phyloP scores from a whole-genome alignment of 179 eudicot species.

The Carnegiea gigantea region DNA sequence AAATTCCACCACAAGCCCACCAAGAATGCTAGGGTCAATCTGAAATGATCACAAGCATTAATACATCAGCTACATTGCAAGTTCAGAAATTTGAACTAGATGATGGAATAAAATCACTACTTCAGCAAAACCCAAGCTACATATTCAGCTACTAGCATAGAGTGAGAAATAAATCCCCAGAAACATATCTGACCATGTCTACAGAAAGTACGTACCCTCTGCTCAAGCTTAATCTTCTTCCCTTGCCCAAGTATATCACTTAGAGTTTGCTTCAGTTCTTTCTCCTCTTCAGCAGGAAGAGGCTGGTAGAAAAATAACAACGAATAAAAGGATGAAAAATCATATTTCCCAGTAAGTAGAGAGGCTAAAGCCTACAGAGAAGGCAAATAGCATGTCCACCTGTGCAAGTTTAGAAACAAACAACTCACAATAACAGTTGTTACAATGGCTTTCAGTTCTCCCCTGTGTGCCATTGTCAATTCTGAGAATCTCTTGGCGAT shows the following conservation, averaged over 20 bases:
- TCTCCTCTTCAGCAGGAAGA: constrained; percentile 81
- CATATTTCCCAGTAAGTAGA: neutral
- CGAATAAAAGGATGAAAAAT: neutral
- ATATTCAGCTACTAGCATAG: neutral
- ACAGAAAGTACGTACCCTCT: constrained; percentile 54
- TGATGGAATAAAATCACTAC: neutral
- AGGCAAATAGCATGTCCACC: neutral
- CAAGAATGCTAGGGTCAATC: constrained; percentile 88
- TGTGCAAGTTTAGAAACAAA: constrained; percentile 8
- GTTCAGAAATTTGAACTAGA: neutral
- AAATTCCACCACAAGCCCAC: constrained; percentile 89
- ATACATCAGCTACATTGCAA: neutral
- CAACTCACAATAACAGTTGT: constrained; percentile 80
- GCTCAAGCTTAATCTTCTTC: constrained; percentile 66
- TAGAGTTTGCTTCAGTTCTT: constrained; percentile 79
- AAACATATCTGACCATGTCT: neutral
- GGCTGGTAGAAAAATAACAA: constrained; percentile 44
- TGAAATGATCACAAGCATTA: constrained; percentile 25
- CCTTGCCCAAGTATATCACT: constrained; percentile 83
- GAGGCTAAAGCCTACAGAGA: neutral
- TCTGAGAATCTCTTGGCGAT: constrained; percentile 75
- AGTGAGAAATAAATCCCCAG: neutral
- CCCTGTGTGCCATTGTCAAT: constrained; percentile 85
- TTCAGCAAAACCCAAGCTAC: neutral
- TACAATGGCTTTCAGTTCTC: constrained; percentile 74